phyloP scores from a whole-genome alignment of 2,329 filamentous ascomycete species.

The Sporothrix protearum region DNA sequence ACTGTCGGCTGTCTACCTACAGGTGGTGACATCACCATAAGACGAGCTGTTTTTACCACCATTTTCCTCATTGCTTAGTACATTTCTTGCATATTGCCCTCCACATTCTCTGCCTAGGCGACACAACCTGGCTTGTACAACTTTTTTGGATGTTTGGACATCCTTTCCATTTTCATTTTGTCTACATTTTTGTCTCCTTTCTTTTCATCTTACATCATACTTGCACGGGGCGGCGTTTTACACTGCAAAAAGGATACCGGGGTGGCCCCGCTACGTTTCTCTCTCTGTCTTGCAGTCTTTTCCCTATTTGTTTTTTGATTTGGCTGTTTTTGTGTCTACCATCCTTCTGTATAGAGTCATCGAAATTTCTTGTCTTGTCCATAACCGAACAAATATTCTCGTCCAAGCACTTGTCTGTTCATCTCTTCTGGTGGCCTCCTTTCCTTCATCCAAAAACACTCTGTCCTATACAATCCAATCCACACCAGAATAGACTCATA shows the following conservation, averaged over 20 bases:
- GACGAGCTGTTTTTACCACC: too few species aligned
- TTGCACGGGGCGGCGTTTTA: constrained; percentile 8
- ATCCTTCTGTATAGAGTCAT: not conserved
- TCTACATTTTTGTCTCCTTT: not conserved
- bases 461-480: too few species aligned
- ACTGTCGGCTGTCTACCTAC: too few species aligned
- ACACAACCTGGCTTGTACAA: not conserved
- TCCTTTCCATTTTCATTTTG: not conserved
- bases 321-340: not conserved
- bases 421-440: too few species aligned
- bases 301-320: not conserved
- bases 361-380: not conserved
- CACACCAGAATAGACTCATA: too few species aligned
- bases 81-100: not conserved
- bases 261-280: constrained; percentile 5
- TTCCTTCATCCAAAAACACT: too few species aligned
- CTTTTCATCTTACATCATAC: not conserved
- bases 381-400: not conserved
- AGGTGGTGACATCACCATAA: not conserved
- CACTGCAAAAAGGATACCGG: constrained; percentile 1
- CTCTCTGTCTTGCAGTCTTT: not conserved
- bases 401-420: too few species aligned
- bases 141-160: not conserved
- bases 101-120: not conserved
- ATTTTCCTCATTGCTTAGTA: too few species aligned